These are phyloP conservation scores for Dillenia suffruticosa DNA, from an alignment of 164 flowering plant genomes.

Conservation along the genomic window DNA sequence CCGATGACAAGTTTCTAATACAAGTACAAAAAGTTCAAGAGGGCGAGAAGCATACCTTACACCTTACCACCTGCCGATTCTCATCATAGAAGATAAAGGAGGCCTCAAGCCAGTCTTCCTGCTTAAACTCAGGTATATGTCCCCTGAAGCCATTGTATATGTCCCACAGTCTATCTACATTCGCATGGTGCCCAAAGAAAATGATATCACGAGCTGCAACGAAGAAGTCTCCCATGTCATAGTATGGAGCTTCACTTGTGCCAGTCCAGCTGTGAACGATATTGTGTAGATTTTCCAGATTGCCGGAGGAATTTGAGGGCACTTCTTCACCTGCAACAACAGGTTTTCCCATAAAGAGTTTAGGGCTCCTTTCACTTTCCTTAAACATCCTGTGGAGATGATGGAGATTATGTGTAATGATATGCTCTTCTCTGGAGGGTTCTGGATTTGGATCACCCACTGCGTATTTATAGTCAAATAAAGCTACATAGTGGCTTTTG, in stretches of 20 bases:
- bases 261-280: slow-evolving; percentile 12
- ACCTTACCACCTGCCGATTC: slow-evolving; percentile 12
- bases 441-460: no score
- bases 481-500: not conserved
- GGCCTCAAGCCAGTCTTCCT: slow-evolving; percentile 11
- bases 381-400: slow-evolving; percentile 4
- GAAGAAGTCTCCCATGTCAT: slow-evolving; percentile 16
- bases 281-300: slow-evolving; percentile 8
- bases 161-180: slow-evolving; percentile 18
- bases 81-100: slow-evolving; percentile 19
- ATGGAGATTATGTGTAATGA: not conserved
- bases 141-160: slow-evolving; percentile 10
- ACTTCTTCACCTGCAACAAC: slow-evolving; percentile 6
- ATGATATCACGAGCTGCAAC: slow-evolving; percentile 15
- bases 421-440: not conserved
- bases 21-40: no score
- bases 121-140: slow-evolving; percentile 7
- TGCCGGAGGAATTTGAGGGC: not conserved
- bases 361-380: not conserved
- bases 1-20: no score
- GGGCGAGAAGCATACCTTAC: slow-evolving; percentile 5
- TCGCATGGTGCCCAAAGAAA: slow-evolving; percentile 19
- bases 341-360: slow-evolving; percentile 9
- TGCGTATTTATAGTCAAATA: slow-evolving; percentile 6
- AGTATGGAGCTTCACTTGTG: not conserved